Conservation (phyloP, 495 filamentous ascomycete genomes). For the Lophiotrema nucula region DNA sequence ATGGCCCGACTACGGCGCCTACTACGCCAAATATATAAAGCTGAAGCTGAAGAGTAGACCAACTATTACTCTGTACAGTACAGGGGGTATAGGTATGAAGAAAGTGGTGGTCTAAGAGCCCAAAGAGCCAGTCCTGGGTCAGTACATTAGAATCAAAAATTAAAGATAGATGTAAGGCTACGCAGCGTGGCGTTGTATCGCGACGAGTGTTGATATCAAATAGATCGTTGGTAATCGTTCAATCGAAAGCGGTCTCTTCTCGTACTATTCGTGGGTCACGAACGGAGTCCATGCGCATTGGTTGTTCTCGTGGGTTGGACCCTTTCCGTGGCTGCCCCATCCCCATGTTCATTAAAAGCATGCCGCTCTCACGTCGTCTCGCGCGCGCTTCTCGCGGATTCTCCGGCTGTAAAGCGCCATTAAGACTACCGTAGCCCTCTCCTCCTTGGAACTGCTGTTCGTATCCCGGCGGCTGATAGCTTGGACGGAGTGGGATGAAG, state of each 20-base stretch:
- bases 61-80: no score
- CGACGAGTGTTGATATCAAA: neutral
- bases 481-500: constrained; percentile 61
- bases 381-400: constrained; percentile 30
- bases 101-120: no score
- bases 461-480: constrained; percentile 50
- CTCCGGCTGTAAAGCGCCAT: constrained; percentile 36
- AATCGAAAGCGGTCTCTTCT: constrained; percentile 32
- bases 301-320: constrained; percentile 25
- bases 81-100: no score
- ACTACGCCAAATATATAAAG: no score
- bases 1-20: no score
- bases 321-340: constrained; percentile 32
- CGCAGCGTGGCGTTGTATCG: neutral
- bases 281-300: neutral
- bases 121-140: constrained; percentile 25
- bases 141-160: constrained; percentile 26
- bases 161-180: constrained; percentile 11
- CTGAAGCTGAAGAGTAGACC: no score
- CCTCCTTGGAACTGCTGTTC: constrained; percentile 33
- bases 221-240: neutral
- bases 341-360: constrained; percentile 38
- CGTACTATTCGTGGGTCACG: constrained; percentile 22
- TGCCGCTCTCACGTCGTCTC: constrained; percentile 41
- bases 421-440: constrained; percentile 40